Evolutionary conservation across 345 rosid genomes (phyloP), one percentile per base, ranked within the genome.

Genomic region (Syzygium grande): DNA sequence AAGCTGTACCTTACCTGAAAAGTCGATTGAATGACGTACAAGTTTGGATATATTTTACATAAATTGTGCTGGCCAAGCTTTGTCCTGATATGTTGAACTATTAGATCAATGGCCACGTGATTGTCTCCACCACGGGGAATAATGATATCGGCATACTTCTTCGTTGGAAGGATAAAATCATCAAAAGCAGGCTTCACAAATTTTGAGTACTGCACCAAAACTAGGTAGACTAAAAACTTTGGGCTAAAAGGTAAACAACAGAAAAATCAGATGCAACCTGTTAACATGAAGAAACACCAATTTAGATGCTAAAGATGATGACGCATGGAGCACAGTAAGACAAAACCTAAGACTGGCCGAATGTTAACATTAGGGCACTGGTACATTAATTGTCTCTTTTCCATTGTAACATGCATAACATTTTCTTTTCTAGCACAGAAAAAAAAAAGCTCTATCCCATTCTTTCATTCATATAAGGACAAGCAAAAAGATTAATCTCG

Each of bases 121-220:
- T 98, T 98, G 90, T 98, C 99, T 89, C 99, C 99, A 80, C 99
- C 99, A 84, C 99, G 99, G 85, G 99, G 99, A 91, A 98, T 98
- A 86, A 98, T 96, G 87, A 98, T 98, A 91, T 98, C 99, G 5
- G 99, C 99, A 90, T 95, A 95, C 88, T 98, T 98, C 93, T 98
- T 98, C n/a, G 99, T 96, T 43, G 99, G 99, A 89, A 98, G 99
- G 88, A 98, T 95, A 89, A 98, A 98, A 91, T 98, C 99, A 91
- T 98, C 99, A 88, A 98, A 98, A 87, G 99, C 99, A 88, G 99
- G 98, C 92, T 98, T 98, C 89, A 98, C 99, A 92, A 96, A 98
- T 87, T 95, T 98, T 85, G 99, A 98, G 92, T 98, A 98, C 99
- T 98, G 99, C 94, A 94, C 49, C 90, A 89, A 93, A 86, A 86